Evolutionary conservation across 2,329 filamentous ascomycete genomes (phyloP), one percentile per base, ranked within the genome.

Genomic region (Leptodontidium sp.): DNA sequence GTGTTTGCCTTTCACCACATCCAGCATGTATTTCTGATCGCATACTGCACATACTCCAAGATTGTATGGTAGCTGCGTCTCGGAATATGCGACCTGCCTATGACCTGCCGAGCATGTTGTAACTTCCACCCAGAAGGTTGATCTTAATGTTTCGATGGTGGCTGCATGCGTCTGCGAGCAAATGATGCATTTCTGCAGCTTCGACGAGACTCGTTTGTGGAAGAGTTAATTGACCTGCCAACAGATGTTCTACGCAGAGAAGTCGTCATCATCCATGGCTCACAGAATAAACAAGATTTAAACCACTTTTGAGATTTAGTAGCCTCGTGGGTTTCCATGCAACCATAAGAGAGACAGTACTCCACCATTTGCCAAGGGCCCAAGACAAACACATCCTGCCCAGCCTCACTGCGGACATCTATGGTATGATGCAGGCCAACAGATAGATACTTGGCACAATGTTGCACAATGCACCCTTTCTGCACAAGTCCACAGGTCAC

Each of bases 21-120:
- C 57, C 15, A 69, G 52, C 52, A 69, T 32, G 24, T 58, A 69
- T 9, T n/a, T 66, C n/a, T 66, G 67, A 32, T 69, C 63, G 29
- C 67, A 69, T 7, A 14, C 32, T 52, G 57, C 57, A 55, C 67
- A 69, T 14, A 69, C 29, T 6, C 57, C 63, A 26, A 38, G 49
- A 26, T 8, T 15, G 11, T 52, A 52, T 52, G 49, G 24, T 15
- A 52, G 7, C 11, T 52, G 49, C 29, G 49, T 52, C 24, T 52
- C 49, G 49, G 49, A 12, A 7, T 2, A 29, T 24, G 11, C n/a
- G 24, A 29, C 38, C 35, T 68, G 66, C 3, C 53, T 61, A 15
- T 68, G 66, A 12, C 62, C 61, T 15, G 35, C 61, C 2, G 55
- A 65, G 32, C 66, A 68, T 4, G 15, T 11, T 4, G 66, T 68